Base-by-base conservation (phyloP, 2,329 filamentous ascomycete genomes). In the Gnomoniopsis smithogilvyi region DNA sequence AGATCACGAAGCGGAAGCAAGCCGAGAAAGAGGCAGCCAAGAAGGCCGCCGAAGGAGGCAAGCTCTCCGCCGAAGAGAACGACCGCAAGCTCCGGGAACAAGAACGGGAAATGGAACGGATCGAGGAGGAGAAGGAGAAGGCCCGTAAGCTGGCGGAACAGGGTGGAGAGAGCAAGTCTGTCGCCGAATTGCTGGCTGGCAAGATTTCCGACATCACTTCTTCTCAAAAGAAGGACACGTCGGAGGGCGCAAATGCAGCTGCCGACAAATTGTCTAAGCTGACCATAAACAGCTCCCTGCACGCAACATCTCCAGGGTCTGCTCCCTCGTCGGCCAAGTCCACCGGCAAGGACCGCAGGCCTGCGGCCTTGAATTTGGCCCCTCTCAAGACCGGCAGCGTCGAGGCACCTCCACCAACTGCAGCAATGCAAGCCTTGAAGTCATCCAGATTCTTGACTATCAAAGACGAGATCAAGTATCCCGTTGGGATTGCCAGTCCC, bases 381-480 rank as follows among this genome's bases (percentile, higher is more conserved):
- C 83, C 83, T n/a, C 76, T 89, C 58, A 96, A 90, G 63, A 92
- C 87, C 67, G 96, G 93, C 77, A 80, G 89, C 41, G 85, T 96
- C 24, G 94, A 99, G 78, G 90, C 94, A 55, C 87, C 92, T 55
- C 93, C 97, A 75, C 94, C 94, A 17, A 98, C 92, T 64, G 92
- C 95, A 60, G 94, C 93, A 62, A 89, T 99, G 72, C 93, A 96
- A 74, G 90, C 94, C 10, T 83, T 99, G 63, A 94, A 95, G 78
- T 94, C 92, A 19, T 91, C 95, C 58, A 90, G 93, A 53, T 94
- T 96, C 79, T 80, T 99, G 58, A 85, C 89, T 52, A 86, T 94
- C 63, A 86, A 93, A 64, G 88, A 86, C 69, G 86, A 90, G 67
- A 81, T 92, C 62, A 83, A 89, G 45, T 99, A 99, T 72, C 94